A percentile compares a stretch with the other conserved stretches of the same genome.
phyloP scores from a whole-genome alignment of 352 stramenopile genomes.

The Peronosclerospora sorghi region DNA sequence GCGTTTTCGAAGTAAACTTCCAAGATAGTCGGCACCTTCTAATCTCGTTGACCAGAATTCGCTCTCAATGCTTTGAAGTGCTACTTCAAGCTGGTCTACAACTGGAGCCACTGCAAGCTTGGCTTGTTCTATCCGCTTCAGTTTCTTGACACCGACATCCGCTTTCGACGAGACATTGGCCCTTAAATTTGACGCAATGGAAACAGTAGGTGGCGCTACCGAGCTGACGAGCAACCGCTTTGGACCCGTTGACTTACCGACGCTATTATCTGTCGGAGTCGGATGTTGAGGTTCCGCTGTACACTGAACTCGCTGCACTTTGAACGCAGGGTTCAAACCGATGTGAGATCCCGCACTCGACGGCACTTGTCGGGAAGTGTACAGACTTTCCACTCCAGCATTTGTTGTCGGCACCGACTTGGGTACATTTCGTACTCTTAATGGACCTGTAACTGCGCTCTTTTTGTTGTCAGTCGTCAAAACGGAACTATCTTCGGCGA shows the following conservation, averaged over 20 bases:
- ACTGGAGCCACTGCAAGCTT: slow-evolving; percentile 3
- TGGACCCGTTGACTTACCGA: slow-evolving; percentile 3
- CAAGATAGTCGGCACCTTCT: slow-evolving; percentile 45
- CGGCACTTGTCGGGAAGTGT: slow-evolving; percentile 16
- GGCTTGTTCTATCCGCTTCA: slow-evolving; percentile 10
- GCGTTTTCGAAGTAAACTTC: slow-evolving; percentile 13
- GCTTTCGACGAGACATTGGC: slow-evolving; percentile 11
- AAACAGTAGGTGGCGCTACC: slow-evolving; percentile 15
- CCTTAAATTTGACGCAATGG: slow-evolving; percentile 17
- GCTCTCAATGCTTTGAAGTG: slow-evolving; percentile 34
- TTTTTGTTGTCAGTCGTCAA: slow-evolving; percentile 17
- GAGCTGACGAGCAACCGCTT: slow-evolving; percentile 5
- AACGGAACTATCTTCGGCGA: slow-evolving; percentile 9
- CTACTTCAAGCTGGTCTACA: slow-evolving; percentile 42
- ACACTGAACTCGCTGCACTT: slow-evolving; percentile 31
- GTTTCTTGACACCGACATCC: slow-evolving; percentile 6
- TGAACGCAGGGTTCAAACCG: slow-evolving; percentile 12
- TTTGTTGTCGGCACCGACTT: slow-evolving; percentile 13
- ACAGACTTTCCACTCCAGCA: slow-evolving; percentile 20
- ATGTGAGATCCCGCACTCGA: slow-evolving; percentile 25
- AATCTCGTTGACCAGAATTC: slow-evolving; percentile 57
- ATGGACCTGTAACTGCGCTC: slow-evolving; percentile 12
- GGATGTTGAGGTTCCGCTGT: slow-evolving; percentile 9
- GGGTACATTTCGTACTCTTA: slow-evolving; percentile 27
- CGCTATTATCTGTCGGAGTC: slow-evolving; percentile 11